phyloP scores from a whole-genome alignment of 2,329 filamentous ascomycete genomes.

The Eurotiales sp. region DNA sequence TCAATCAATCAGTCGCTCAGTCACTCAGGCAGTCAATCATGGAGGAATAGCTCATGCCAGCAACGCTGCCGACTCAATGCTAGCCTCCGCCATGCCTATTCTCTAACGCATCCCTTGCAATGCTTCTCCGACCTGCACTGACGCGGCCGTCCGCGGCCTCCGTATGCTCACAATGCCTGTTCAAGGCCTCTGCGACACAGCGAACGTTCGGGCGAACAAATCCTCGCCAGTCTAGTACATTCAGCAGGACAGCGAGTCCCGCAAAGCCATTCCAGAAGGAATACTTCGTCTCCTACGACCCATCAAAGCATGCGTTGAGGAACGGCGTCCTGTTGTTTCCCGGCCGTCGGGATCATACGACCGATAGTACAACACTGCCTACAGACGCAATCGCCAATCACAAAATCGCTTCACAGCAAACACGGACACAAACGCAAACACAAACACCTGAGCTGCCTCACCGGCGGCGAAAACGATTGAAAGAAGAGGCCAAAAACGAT shows the following conservation, averaged over 20 bases:
- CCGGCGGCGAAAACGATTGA: slow-evolving; percentile 41
- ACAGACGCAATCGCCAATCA: no score
- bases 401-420: slow-evolving; percentile 10
- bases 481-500: slow-evolving; percentile 25
- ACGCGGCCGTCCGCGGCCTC: slow-evolving; percentile 28
- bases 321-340: slow-evolving; percentile 25
- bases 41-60: no score
- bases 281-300: slow-evolving; percentile 38
- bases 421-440: slow-evolving; percentile 18
- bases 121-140: slow-evolving; percentile 35
- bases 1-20: neutral
- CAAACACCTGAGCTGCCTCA: slow-evolving; percentile 36
- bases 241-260: slow-evolving; percentile 22
- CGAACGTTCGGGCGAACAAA: slow-evolving; percentile 32
- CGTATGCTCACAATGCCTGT: slow-evolving; percentile 34
- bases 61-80: slow-evolving; percentile 1
- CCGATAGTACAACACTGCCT: no score
- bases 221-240: slow-evolving; percentile 26
- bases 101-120: slow-evolving; percentile 15
- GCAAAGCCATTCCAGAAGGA: slow-evolving; percentile 31
- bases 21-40: no score
- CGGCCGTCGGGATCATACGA: no score
- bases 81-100: neutral
- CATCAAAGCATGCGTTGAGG: slow-evolving; percentile 17
- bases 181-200: slow-evolving; percentile 20